A percentile compares a stretch with the other conserved stretches of the same genome.
phyloP scores from a whole-genome alignment of 2,329 filamentous ascomycete species.

The Penicillium nordicum region DNA sequence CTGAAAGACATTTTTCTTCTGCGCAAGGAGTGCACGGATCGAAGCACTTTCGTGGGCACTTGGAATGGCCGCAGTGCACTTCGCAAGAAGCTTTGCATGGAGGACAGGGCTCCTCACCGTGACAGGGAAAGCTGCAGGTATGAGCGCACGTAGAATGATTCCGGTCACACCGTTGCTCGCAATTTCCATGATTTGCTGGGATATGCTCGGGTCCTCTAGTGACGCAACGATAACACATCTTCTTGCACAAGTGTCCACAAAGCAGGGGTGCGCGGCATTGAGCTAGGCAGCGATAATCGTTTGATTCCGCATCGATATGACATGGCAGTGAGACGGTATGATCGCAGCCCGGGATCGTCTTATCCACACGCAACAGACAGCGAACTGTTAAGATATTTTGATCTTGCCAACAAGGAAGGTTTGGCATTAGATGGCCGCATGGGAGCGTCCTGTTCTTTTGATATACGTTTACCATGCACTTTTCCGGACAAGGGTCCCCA shows the following conservation, averaged over 20 bases:
- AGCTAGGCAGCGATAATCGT: conserved; percentile 47
- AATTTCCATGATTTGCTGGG: conserved; percentile 44
- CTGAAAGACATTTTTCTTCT: conserved; percentile 52
- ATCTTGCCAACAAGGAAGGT: conserved; percentile 35
- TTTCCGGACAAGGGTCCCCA: conserved; percentile 39
- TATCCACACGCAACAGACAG: conserved; percentile 50
- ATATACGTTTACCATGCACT: conserved; percentile 33
- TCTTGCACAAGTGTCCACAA: conserved; percentile 60
- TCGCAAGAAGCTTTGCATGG: conserved; percentile 48
- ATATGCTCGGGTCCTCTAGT: conserved; percentile 26
- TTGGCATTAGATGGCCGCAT: conserved; percentile 32
- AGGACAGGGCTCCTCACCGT: conserved; percentile 39
- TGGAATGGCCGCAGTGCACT: conserved; percentile 55
- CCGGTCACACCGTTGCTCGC: conserved; percentile 48
- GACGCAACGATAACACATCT: conserved; percentile 51
- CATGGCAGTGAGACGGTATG: conserved; percentile 56
- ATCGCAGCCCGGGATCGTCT: conserved; percentile 52
- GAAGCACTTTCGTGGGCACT: conserved; percentile 54
- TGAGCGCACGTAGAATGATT: conserved; percentile 57
- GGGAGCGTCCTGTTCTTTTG: conserved; percentile 22
- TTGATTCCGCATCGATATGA: conserved; percentile 41
- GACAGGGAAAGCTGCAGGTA: conserved; percentile 52
- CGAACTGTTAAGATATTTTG: conserved; percentile 48
- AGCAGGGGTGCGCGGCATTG: conserved; percentile 46
- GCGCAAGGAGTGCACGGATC: conserved; percentile 63